Base-by-base conservation (phyloP, 495 filamentous ascomycete genomes). In the Penicillium pulvis region DNA sequence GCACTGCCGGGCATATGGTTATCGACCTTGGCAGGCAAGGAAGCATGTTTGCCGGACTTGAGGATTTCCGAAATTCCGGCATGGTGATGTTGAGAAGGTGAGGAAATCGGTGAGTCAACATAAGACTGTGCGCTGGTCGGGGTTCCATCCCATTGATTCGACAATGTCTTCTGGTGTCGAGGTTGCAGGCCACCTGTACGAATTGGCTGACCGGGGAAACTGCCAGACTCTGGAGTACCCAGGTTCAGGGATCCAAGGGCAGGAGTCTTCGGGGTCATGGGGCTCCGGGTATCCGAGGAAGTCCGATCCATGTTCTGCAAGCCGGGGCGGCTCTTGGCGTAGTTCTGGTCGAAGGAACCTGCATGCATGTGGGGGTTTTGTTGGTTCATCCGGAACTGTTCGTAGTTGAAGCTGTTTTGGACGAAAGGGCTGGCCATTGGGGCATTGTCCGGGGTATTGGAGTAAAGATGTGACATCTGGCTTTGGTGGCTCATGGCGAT, bases 361-460 rank as follows among this genome's bases (percentile, higher is more conserved):
- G 79, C 69, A 51, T 68, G 68, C 39, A 68, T 75, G 77, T 68
- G 85, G 75, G 56, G 78, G 55, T 80, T 74, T 51, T 82, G 85
- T 42, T 81, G 80, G 57, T 80, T 80, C 77, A 90, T 84, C 17
- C 76, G 75, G 67, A 87, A 91, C 60, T 90, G 89, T 12, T 83
- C 79, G 56, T 88, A 88, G 67, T 85, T 74, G 74, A 91, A 93
- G 64, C 83, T 87, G 58, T 73, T 75, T 49, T 90, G 83, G 26
- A 88, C 81, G 61, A 92, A 97, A 0, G 92, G 92, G 65, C 91
- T 95, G 63, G 91, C 87, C 58, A 95, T 92, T 5, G 92, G 91
- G 46, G 88, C 86, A 23, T 90, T 90, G 47, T 96, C 92, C 8
- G 92, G 92, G 3, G 91, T 96, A 63, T 87, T 88, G 28, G 92